phyloP scores from a whole-genome alignment of 2,329 filamentous ascomycete species.

The Teratosphaeria zuluensis region DNA sequence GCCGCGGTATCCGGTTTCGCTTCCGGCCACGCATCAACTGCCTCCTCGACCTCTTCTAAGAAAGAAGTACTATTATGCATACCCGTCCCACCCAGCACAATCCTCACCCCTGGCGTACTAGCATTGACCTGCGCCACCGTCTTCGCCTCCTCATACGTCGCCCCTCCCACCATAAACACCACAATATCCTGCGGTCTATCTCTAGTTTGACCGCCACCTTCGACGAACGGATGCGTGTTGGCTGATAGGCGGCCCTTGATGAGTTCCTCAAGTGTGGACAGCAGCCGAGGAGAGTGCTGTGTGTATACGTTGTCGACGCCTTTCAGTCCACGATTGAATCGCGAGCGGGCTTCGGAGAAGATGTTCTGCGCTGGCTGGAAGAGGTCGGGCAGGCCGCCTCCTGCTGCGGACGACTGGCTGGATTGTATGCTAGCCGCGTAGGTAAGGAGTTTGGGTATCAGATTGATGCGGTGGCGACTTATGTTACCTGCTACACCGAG shows the following conservation, averaged over 20 bases:
- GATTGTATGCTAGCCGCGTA: constrained; percentile 84
- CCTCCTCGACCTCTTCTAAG: constrained; percentile 83
- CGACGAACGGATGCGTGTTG: constrained; percentile 85
- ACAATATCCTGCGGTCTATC: constrained; percentile 97
- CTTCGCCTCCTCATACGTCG: constrained; percentile 95
- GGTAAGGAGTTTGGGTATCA: constrained; percentile 70
- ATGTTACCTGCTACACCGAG: constrained; percentile 77
- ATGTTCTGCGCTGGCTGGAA: constrained; percentile 80
- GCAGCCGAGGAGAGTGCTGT: constrained; percentile 83
- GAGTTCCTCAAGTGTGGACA: constrained; percentile 79
- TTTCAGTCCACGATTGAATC: constrained; percentile 80
- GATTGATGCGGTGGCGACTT: constrained; percentile 61
- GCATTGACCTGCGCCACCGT: constrained; percentile 93
- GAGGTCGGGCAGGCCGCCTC: constrained; percentile 71
- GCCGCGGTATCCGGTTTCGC: constrained; percentile 49
- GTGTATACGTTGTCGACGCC: constrained; percentile 99
- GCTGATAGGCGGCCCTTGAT: constrained; percentile 85
- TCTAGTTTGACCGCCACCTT: constrained; percentile 72
- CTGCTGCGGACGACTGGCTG: constrained; percentile 41
- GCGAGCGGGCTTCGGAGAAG: constrained; percentile 75
- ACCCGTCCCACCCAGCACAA: constrained; percentile 80
- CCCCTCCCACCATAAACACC: constrained; percentile 86
- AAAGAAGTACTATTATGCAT: constrained; percentile 85
- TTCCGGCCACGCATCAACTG: constrained; percentile 78
- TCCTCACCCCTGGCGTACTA: constrained; percentile 73